Conservation (phyloP, 345 rosid species). For the Eucalyptus rudis region DNA sequence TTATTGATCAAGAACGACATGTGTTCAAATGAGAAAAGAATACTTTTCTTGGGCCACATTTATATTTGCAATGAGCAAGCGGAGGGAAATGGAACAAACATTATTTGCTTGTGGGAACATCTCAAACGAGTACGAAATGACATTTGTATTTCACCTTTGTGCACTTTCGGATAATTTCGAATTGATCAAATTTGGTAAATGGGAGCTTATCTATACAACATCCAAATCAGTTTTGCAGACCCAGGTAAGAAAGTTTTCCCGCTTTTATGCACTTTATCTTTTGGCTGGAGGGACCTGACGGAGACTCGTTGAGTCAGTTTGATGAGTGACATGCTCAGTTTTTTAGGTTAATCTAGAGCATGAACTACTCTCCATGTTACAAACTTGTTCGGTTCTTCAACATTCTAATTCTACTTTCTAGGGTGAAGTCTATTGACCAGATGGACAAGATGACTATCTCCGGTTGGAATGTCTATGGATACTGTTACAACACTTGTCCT, state of each 20-base stretch:
- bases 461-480: not conserved
- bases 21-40: not conserved
- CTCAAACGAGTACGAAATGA: not conserved
- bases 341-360: not conserved
- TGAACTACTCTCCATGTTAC: not conserved
- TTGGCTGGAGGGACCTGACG: not conserved
- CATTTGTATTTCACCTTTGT: not conserved
- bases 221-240: constrained; percentile 72
- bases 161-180: not conserved
- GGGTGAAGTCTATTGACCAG: not conserved
- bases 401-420: not conserved
- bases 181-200: constrained; percentile 12
- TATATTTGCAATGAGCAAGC: too few relatives aligned
- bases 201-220: constrained; percentile 92
- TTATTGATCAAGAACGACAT: not conserved
- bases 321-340: not conserved
- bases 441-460: not conserved
- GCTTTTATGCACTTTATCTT: not conserved
- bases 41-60: not conserved
- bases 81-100: too few relatives aligned
- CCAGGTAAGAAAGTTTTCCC: constrained; percentile 17
- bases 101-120: not conserved
- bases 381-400: not conserved
- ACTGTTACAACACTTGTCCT: not conserved
- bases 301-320: not conserved